Evolutionary conservation across 139 green algal genomes (phyloP), one percentile per base, ranked within the genome.

Genomic region (Nannochloris sp.): DNA sequence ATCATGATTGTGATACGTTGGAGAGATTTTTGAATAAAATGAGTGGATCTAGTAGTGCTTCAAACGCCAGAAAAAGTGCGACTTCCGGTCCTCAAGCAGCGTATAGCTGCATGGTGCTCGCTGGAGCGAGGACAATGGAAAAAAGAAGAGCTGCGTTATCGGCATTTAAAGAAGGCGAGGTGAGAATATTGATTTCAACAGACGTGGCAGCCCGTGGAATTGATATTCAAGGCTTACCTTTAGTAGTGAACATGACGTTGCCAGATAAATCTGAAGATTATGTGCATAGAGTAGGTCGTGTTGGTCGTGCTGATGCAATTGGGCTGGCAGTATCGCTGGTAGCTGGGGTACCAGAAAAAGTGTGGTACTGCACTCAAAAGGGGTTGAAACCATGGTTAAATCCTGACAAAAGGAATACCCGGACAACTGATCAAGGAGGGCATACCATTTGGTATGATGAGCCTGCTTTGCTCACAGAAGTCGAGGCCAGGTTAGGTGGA

Each of bases 181-280:
- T 92, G 3, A 81, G 87, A 24, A 88, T 95, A 60, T 73, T 96
- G 14, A 90, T 96, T 67, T 85, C 74, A 66, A 95, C 89, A 6
- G 89, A 95, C 53, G 85, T 94, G 35, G 89, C 85, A n/a, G 89
- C 89, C 0, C 77, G 89, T 19, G 89, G 89, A 48, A 84, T 95
- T 42, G 89, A 95, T 74, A 89, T 95, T 65, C 75, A 68, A 53
- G 87, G 78, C 32, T 84, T 96, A 60, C 89, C 89, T 0, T 93
- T 78, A 51, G 80, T 95, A 10, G 83, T 96, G 74, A 96, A 96
- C 76, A 89, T 95, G 84, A 91, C 87, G 19, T 82, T 95, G 55
- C 89, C 89, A 2, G 73, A 85, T 60, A 60, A 56, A 25, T 70
- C 74, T 15, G 89, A 94, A 73, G 87, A 94, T 67, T 95, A 95